Conservation (phyloP, 2,329 filamentous ascomycete genomes). For the Remersonia thermophila region DNA sequence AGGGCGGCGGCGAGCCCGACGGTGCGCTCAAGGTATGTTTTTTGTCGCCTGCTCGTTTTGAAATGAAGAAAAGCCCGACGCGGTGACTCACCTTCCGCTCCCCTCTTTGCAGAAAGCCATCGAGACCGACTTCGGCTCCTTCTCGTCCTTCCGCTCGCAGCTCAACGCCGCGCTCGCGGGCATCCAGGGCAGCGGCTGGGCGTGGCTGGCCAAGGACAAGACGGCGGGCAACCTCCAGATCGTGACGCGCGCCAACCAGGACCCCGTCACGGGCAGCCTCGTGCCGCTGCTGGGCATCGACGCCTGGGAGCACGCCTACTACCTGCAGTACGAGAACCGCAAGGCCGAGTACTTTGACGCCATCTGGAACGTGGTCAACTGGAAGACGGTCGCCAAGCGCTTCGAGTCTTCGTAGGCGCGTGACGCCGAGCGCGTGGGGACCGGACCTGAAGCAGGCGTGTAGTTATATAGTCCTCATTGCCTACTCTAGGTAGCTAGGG, state of each 20-base stretch:
- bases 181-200: constrained; percentile 82
- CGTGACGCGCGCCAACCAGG: constrained; percentile 72
- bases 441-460: no score
- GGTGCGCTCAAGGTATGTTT: constrained; percentile 45
- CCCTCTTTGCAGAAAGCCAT: constrained; percentile 37
- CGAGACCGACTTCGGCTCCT: constrained; percentile 53
- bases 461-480: no score
- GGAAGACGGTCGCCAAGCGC: constrained; percentile 75
- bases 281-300: constrained; percentile 78
- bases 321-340: constrained; percentile 91
- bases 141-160: constrained; percentile 51
- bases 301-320: constrained; percentile 95
- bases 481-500: no score
- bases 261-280: constrained; percentile 74
- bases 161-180: constrained; percentile 58
- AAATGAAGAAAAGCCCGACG: no score
- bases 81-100: background rate
- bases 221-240: constrained; percentile 48
- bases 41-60: no score
- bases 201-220: constrained; percentile 70
- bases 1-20: constrained; percentile 47
- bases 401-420: constrained; percentile 43
- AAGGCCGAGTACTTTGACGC: constrained; percentile 93
- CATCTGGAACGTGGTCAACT: constrained; percentile 93
- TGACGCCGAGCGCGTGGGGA: no score